Evolutionary conservation across 2,329 filamentous ascomycete species (phyloP).

Genomic region (Colletotrichum gigasporum): DNA sequence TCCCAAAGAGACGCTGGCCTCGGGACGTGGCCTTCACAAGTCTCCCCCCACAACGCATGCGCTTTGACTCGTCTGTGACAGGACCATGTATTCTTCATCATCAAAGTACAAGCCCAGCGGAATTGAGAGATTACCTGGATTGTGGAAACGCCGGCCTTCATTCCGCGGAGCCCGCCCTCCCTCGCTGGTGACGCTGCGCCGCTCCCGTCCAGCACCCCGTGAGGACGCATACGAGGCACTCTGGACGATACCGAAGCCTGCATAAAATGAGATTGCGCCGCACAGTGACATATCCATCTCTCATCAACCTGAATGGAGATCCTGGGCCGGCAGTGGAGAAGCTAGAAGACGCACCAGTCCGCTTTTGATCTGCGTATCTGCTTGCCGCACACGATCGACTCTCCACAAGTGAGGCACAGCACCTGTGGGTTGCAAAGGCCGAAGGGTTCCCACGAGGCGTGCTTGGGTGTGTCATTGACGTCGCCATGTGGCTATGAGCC

Average conservation of each 20-base stretch:
- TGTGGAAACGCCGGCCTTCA: constrained; percentile 7
- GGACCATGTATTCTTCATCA: not conserved
- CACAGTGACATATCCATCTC: not conserved
- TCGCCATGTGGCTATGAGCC: constrained; percentile 10
- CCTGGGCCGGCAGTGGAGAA: constrained; percentile 17
- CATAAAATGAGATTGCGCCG: not conserved
- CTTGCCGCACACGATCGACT: constrained; percentile 18
- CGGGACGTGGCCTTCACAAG: not conserved
- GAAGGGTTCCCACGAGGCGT: not conserved
- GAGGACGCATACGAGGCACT: not conserved
- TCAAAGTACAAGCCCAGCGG: not conserved
- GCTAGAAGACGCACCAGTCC: constrained; percentile 18
- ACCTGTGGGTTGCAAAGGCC: not conserved
- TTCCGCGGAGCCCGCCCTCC: not conserved
- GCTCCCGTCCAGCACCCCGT: not conserved
- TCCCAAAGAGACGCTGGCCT: not conserved
- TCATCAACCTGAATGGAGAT: not conserved
- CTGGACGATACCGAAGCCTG: not conserved
- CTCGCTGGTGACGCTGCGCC: no score
- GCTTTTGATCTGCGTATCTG: constrained; percentile 31
- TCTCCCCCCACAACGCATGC: constrained; percentile 9
- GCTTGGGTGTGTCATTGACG: not conserved
- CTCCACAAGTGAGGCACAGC: constrained; percentile 17
- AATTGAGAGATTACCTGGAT: not conserved
- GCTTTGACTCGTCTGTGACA: constrained; percentile 26